These are phyloP conservation scores for Alternaria triticina DNA, from an alignment of 2,329 filamentous ascomycete species.

Conservation along the genomic window DNA sequence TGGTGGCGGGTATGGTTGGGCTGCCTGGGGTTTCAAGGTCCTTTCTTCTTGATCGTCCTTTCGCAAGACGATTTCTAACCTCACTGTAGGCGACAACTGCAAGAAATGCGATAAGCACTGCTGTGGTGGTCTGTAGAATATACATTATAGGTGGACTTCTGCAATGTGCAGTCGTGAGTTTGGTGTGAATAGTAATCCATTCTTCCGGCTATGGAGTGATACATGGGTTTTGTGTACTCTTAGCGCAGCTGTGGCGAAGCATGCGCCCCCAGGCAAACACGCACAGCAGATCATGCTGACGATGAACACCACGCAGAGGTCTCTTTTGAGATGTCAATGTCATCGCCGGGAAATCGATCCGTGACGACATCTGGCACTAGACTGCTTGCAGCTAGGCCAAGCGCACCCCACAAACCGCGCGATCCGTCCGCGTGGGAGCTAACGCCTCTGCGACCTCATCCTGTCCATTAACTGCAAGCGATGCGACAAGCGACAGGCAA, in stretches of 20 bases:
- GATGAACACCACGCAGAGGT: background rate
- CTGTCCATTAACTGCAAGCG: background rate
- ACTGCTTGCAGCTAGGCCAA: background rate
- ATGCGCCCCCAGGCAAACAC: background rate
- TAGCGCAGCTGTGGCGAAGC: background rate
- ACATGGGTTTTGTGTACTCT: background rate
- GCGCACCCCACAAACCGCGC: constrained; percentile 3
- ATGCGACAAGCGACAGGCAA: background rate
- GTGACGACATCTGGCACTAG: constrained; percentile 9
- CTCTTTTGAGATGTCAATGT: background rate
- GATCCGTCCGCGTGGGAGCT: background rate
- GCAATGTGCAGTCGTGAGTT: background rate
- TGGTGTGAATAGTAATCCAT: background rate
- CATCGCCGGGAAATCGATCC: background rate
- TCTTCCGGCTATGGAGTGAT: background rate
- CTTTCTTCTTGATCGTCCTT: constrained; percentile 19
- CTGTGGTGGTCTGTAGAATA: constrained; percentile 28
- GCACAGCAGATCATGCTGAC: constrained; percentile 7
- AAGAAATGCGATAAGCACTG: constrained; percentile 27
- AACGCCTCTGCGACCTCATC: background rate
- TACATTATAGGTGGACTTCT: constrained; percentile 18
- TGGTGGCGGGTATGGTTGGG: constrained; percentile 6
- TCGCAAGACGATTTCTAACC: constrained; percentile 20
- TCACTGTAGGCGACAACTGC: constrained; percentile 24
- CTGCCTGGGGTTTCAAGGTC: constrained; percentile 22